phyloP scores from a whole-genome alignment of 2,329 filamentous ascomycete genomes.

The Sclerotinia nivalis region DNA sequence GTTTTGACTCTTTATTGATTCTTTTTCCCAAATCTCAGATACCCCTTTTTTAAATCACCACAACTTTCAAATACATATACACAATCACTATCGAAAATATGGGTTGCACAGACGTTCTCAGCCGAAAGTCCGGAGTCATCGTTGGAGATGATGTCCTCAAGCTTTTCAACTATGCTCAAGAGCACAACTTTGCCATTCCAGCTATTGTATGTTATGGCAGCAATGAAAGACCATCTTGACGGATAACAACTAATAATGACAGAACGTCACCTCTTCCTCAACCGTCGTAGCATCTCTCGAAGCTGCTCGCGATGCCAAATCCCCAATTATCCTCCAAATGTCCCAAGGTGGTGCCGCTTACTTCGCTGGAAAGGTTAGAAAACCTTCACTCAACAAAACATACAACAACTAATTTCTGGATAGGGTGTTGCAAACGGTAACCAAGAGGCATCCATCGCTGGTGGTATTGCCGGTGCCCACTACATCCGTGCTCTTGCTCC shows the following conservation, averaged over 20 bases:
- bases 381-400: not conserved
- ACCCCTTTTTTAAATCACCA: slow-evolving; percentile 7
- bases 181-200: slow-evolving; percentile 86
- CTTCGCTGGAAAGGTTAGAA: slow-evolving; percentile 77
- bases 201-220: slow-evolving; percentile 59
- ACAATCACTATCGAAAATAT: slow-evolving; percentile 40
- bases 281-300: slow-evolving; percentile 85
- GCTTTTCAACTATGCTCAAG: slow-evolving; percentile 87
- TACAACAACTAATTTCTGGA: slow-evolving; percentile 25
- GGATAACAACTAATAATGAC: slow-evolving; percentile 20
- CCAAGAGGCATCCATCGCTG: slow-evolving; percentile 86
- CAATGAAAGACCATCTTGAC: not conserved
- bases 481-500: slow-evolving; percentile 90
- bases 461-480: slow-evolving; percentile 85
- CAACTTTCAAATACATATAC: slow-evolving; percentile 22
- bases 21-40: slow-evolving; percentile 12
- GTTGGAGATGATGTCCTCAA: slow-evolving; percentile 64
- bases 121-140: slow-evolving; percentile 66
- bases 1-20: slow-evolving; percentile 26
- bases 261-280: slow-evolving; percentile 92
- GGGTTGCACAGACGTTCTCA: slow-evolving; percentile 56
- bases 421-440: slow-evolving; percentile 76
- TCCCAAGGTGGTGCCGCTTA: slow-evolving; percentile 92
- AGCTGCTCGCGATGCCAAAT: slow-evolving; percentile 88
- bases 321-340: slow-evolving; percentile 89